Percentiles rank a stretch among this genome's conserved stretches.
Evolutionary conservation across 768 basidiomycete species (phyloP).

Genomic region (Naganishia onofrii): DNA sequence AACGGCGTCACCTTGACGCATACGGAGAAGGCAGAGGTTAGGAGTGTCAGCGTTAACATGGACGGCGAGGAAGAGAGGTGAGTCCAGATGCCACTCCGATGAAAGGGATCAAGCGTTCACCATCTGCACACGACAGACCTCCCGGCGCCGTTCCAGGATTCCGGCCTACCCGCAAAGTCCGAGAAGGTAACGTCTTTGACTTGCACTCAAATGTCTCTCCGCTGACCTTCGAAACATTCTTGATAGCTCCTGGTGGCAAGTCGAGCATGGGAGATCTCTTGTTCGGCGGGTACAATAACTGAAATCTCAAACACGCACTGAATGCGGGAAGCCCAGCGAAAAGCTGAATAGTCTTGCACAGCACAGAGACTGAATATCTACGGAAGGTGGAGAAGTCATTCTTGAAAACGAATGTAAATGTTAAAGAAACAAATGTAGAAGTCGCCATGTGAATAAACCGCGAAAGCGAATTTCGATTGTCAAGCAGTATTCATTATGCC

Average conservation of each 20-base stretch:
- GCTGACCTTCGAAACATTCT: neutral
- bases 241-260: slow-evolving; percentile 27
- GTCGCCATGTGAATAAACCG: neutral
- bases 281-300: slow-evolving; percentile 25
- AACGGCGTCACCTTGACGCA: slow-evolving; percentile 44
- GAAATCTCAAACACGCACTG: too few relatives aligned
- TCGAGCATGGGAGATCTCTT: slow-evolving; percentile 16
- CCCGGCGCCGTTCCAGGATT: slow-evolving; percentile 13
- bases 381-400: too few relatives aligned
- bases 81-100: neutral
- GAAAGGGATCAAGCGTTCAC: neutral
- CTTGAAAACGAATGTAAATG: too few relatives aligned
- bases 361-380: neutral
- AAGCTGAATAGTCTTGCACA: neutral
- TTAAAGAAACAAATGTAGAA: neutral
- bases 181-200: slow-evolving; percentile 41
- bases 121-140: neutral
- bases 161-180: slow-evolving; percentile 45
- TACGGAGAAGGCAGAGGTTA: slow-evolving; percentile 43
- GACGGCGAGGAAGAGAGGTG: slow-evolving; percentile 36
- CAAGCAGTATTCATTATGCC: neutral
- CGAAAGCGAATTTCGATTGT: neutral
- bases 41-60: slow-evolving; percentile 40
- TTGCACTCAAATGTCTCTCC: neutral
- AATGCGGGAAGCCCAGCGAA: neutral